Conservation (phyloP, 1,139 yeast species). For the Zygoascus hellenicus region DNA sequence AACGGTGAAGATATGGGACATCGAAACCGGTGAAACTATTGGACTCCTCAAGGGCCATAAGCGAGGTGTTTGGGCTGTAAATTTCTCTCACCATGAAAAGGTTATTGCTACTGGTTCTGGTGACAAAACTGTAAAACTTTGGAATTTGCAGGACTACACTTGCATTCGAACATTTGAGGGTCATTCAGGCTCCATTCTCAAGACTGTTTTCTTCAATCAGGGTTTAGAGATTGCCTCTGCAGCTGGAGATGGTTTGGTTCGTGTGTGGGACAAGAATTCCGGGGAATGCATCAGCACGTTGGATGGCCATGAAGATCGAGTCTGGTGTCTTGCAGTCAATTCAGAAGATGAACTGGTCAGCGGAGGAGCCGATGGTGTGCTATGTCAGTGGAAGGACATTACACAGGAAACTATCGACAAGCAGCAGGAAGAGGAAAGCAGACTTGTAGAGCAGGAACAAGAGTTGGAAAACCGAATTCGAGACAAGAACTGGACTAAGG, state of each 20-base stretch:
- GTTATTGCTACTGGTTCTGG: slow-evolving; percentile 72
- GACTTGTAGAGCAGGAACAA: slow-evolving; percentile 79
- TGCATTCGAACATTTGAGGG: slow-evolving; percentile 87
- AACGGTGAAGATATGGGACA: slow-evolving; percentile 82
- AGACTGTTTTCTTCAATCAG: slow-evolving; percentile 62
- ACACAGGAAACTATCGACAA: slow-evolving; percentile 59
- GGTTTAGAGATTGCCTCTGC: slow-evolving; percentile 70
- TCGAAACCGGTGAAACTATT: slow-evolving; percentile 72
- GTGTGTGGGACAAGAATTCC: slow-evolving; percentile 72
- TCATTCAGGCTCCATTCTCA: slow-evolving; percentile 86
- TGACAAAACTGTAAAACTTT: slow-evolving; percentile 81
- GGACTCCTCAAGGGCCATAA: slow-evolving; percentile 86
- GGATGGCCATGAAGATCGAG: slow-evolving; percentile 88
- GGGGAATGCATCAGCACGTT: slow-evolving; percentile 80
- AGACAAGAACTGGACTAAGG: slow-evolving; percentile 77
- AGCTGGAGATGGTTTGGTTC: slow-evolving; percentile 93
- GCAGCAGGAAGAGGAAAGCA: slow-evolving; percentile 34
- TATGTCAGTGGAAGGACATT: slow-evolving; percentile 83
- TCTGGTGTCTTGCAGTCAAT: slow-evolving; percentile 69
- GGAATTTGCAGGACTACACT: slow-evolving; percentile 76
- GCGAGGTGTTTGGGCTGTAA: slow-evolving; percentile 91
- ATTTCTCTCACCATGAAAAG: slow-evolving; percentile 75
- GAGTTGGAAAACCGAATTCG: slow-evolving; percentile 66
- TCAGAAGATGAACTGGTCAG: slow-evolving; percentile 44
- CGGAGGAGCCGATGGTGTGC: slow-evolving; percentile 94